Evolutionary conservation across 352 stramenopile genomes (phyloP).

Genomic region (Globisporangium camurandrum): DNA sequence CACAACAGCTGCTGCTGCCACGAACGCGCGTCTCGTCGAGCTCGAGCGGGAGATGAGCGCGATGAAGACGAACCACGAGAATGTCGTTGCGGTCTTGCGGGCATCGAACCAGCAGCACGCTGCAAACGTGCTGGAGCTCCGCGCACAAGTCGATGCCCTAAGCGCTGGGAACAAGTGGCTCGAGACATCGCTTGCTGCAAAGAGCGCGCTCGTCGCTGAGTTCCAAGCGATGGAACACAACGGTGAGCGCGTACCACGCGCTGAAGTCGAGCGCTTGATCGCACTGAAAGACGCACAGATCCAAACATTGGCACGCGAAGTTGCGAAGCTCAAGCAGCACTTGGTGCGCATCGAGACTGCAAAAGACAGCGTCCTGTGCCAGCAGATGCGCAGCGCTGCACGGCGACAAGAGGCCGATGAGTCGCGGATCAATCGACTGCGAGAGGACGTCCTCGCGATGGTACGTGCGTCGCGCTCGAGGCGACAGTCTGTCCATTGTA

Average conservation of each 20-base stretch:
- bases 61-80: constrained; percentile 63
- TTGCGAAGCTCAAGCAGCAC: constrained; percentile 34
- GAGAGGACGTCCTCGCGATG: constrained; percentile 47
- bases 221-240: constrained; percentile 36
- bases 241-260: constrained; percentile 20
- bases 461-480: constrained; percentile 29
- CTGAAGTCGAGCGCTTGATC: constrained; percentile 37
- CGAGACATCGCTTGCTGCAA: constrained; percentile 49
- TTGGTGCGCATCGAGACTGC: constrained; percentile 35
- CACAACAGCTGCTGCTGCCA: constrained; percentile 1
- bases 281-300: constrained; percentile 49
- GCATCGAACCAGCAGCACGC: constrained; percentile 67
- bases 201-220: constrained; percentile 44
- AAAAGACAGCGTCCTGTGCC: constrained; percentile 51
- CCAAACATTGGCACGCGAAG: constrained; percentile 47
- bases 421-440: constrained; percentile 38
- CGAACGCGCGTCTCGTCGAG: constrained; percentile 31
- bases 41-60: constrained; percentile 54
- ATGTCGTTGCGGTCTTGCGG: constrained; percentile 55
- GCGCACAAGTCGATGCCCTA: constrained; percentile 48
- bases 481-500: no score
- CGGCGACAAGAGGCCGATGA: constrained; percentile 37
- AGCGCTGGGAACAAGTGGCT: constrained; percentile 53
- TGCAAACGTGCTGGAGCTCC: constrained; percentile 53
- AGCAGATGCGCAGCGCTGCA: constrained; percentile 37